Base-by-base conservation (phyloP, 2,329 filamentous ascomycete genomes). In the Hypomyces rosellus region DNA sequence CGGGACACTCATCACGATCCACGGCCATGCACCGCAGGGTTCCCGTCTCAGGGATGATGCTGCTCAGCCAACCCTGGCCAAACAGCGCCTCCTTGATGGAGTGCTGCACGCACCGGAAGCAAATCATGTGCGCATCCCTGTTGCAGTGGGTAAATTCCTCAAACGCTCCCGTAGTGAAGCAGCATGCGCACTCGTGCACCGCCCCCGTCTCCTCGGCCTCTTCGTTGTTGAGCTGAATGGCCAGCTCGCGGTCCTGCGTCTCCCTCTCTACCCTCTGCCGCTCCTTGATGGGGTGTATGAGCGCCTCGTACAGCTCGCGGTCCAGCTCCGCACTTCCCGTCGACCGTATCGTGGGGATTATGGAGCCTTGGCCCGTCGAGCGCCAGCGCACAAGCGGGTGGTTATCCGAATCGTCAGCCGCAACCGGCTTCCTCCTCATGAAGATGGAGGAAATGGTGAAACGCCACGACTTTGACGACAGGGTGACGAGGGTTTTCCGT, bases 11-110 rank as follows among this genome's bases (percentile, higher is more conserved):
- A 41, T 77, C 70, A 0, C 79, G 74, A 46, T 85, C 78, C 0
- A 89, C 84, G 1, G 91, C 89, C n/a, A 95, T 78, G 64, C 93
- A 97, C 54, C 81, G 82, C 48, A 97, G 74, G 0, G 89, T 90
- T 36, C 87, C 87, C 36, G 76, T 81, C 52, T 83, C 77, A 25
- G 81, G 69, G 62, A 93, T 80, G 59, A 96, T 85, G 60, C 82
- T 93, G 52, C 86, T 84, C 45, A 82, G 80, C 89, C 92, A 96
- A 47, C 89, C 89, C 66, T 97, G 93, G 0, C 93, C 93, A 64
- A 95, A 97, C 0, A 97, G 73, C 2, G 91, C 90, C 65, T 97
- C 92, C 45, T 85, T 86, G 52, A 92, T 78, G 11, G 90, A 85
- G 56, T 86, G 82, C 55, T 85, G 85, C 46, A 97, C 84, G 67